phyloP scores from a whole-genome alignment of 805 yeast genomes.

The Spathaspora gorwiae region DNA sequence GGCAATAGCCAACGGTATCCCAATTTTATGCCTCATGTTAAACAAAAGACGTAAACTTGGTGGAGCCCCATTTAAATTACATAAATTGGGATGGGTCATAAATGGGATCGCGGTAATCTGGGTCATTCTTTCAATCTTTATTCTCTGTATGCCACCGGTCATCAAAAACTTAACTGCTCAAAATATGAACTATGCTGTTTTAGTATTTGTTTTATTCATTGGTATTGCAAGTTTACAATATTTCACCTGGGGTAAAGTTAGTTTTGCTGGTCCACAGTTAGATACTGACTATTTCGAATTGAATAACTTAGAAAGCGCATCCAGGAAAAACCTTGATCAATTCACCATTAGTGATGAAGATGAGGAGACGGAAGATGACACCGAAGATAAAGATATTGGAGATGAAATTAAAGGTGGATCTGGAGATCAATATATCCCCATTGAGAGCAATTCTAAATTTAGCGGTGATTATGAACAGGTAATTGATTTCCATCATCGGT shows the following conservation, averaged over 20 bases:
- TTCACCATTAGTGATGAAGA: conserved; percentile 15
- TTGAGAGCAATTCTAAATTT: neutral
- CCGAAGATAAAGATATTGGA: conserved; percentile 4
- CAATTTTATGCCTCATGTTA: conserved; percentile 58
- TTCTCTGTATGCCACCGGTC: conserved; percentile 70
- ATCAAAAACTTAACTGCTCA: conserved; percentile 36
- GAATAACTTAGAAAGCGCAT: conserved; percentile 23
- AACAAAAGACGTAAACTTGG: conserved; percentile 56
- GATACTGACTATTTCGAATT: conserved; percentile 42
- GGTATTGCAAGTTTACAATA: conserved; percentile 49
- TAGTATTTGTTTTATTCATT: conserved; percentile 49
- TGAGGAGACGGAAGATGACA: conserved; percentile 11
- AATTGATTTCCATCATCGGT: no score
- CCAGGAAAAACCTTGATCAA: conserved; percentile 7
- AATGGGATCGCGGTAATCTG: conserved; percentile 58
- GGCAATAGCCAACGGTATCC: conserved; percentile 73
- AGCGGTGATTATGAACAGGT: neutral
- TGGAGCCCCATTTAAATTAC: conserved; percentile 65
- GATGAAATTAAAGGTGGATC: neutral
- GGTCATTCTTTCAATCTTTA: conserved; percentile 53
- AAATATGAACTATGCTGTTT: conserved; percentile 61
- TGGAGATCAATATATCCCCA: neutral
- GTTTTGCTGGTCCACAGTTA: conserved; percentile 61
- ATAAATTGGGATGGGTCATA: conserved; percentile 59
- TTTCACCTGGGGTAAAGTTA: conserved; percentile 54